These are phyloP conservation scores for Monosporascus sp. DNA, from an alignment of 2,329 filamentous ascomycete genomes.

Conservation along the genomic window DNA sequence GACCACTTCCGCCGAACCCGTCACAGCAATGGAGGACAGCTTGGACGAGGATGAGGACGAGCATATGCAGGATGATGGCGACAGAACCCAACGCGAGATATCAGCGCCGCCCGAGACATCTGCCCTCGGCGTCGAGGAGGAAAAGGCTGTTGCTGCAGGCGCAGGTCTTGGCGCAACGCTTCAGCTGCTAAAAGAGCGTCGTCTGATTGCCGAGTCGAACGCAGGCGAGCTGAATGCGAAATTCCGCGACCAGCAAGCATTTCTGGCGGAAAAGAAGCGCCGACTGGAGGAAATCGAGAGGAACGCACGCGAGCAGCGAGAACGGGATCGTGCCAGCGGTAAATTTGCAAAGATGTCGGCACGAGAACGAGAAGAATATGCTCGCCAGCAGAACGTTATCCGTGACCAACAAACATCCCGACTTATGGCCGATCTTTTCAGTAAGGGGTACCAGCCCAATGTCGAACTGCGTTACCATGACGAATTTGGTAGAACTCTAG, in stretches of 20 bases:
- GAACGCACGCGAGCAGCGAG: constrained; percentile 73
- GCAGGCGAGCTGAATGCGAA: constrained; percentile 60
- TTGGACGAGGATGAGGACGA: constrained; percentile 42
- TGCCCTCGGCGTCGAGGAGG: constrained; percentile 74
- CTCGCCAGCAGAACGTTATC: constrained; percentile 79
- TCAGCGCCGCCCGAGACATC: constrained; percentile 44
- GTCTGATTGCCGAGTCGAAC: constrained; percentile 64
- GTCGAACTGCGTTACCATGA: constrained; percentile 89
- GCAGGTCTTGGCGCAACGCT: constrained; percentile 78
- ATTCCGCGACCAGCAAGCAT: constrained; percentile 67
- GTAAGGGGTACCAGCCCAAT: constrained; percentile 81
- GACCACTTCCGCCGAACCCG: constrained; percentile 29
- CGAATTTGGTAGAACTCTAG: constrained; percentile 78
- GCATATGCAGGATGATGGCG: constrained; percentile 44
- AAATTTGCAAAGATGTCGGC: constrained; percentile 82
- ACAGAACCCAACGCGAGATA: constrained; percentile 39
- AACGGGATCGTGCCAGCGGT: constrained; percentile 78
- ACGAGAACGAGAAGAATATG: constrained; percentile 86
- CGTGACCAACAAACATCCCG: constrained; percentile 82
- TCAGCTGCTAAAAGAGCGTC: constrained; percentile 77
- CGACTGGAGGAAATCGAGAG: constrained; percentile 71
- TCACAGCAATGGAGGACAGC: constrained; percentile 41
- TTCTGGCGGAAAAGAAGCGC: constrained; percentile 73
- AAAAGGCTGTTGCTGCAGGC: constrained; percentile 72
- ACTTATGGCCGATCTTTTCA: constrained; percentile 79